These are phyloP conservation scores for Cinchona pubescens DNA, from an alignment of 257 asterid genomes.

Conservation along the genomic window DNA sequence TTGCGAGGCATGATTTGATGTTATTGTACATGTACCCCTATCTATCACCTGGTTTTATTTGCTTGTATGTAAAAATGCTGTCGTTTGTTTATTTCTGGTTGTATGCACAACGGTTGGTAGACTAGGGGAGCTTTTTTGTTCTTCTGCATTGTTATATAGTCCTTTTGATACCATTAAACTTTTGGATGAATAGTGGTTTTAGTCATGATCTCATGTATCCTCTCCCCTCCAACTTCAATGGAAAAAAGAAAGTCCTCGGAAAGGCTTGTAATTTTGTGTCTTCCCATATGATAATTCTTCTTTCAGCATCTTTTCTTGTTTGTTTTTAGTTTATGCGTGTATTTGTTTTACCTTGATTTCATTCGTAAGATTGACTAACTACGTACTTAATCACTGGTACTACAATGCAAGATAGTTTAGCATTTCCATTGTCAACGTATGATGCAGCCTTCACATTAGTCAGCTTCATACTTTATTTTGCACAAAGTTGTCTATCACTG, in stretches of 20 bases:
- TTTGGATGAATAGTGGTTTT: not conserved
- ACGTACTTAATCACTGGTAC: not conserved
- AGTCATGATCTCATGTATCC: constrained; percentile 8
- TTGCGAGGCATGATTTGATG: constrained; percentile 1
- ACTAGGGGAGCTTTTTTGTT: not conserved
- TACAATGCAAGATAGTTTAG: not conserved
- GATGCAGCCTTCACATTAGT: not conserved
- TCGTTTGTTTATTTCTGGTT: constrained; percentile 1
- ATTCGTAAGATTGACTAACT: not conserved
- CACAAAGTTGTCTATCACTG: not conserved
- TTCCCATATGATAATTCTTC: not conserved
- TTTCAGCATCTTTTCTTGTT: constrained; percentile 2
- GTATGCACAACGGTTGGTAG: not conserved
- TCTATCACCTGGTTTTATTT: not conserved
- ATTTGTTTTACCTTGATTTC: not conserved
- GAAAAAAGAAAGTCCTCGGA: not conserved
- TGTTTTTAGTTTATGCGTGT: not conserved
- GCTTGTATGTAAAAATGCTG: not conserved
- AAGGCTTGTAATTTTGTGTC: not conserved
- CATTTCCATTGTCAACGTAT: not conserved
- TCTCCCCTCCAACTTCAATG: not conserved
- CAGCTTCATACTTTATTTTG: not conserved
- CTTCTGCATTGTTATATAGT: not conserved
- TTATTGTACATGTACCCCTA: not conserved
- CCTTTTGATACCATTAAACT: not conserved